Base-by-base conservation (phyloP, 352 stramenopile genomes). In the Pythium periplocum region DNA sequence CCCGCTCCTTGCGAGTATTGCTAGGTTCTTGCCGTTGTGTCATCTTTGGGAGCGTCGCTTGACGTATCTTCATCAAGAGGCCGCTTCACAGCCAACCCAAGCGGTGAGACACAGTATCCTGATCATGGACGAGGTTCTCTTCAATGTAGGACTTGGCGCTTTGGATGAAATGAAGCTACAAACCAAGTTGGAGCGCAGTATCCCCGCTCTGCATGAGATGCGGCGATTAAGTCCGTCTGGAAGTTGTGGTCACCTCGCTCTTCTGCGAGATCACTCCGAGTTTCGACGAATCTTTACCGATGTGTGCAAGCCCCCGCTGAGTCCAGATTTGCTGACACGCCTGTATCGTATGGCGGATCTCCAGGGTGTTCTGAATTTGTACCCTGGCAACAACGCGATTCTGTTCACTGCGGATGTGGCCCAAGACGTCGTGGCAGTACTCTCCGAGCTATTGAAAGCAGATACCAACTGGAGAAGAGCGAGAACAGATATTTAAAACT, bases 121-220 rank as follows among this genome's bases (percentile, higher is more conserved):
- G 8, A 89, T 95, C 41, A 59, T 93, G 44, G 83, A 95, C 53
- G 85, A 95, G 39, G 73, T 93, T n/a, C 57, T 95, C 31, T 64
- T 83, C 30, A 89, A 72, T 31, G 80, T 26, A 26, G 17, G 17
- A 26, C 17, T 26, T 88, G 4, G 83, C 72, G 59, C 66, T 91
- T 17, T 80, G 91, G 36, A 53, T 90, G 43, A 73, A 69, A 1
- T 26, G 17, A 26, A 26, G 17, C 17, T 26, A 26, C 17, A 26
- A 26, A 26, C 17, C 17, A 26, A 26, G 17, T 26, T 26, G 17
- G 17, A 26, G 17, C 17, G 17, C 17, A 26, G 17, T 26, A 26
- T 26, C 0, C 60, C 73, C 12, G 83, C 75, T 32, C 63, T 90
- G 6, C 68, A 76, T 10, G 49, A 33, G 6, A 78, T 90, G 44